phyloP scores from a whole-genome alignment of 2,329 filamentous ascomycete species.

The Pseudocercospora fuligena region DNA sequence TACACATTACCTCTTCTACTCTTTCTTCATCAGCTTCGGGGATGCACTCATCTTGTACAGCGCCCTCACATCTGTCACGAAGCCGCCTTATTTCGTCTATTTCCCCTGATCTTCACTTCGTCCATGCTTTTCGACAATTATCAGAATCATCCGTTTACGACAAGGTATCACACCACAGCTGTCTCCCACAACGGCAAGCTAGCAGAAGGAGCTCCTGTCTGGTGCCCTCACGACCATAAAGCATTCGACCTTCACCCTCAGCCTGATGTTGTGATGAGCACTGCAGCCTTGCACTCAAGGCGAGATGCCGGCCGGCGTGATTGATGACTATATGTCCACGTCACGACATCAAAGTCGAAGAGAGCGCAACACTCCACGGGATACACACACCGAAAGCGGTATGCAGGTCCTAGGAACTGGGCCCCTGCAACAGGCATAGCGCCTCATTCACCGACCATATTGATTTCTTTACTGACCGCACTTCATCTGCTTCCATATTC shows the following conservation, averaged over 20 bases:
- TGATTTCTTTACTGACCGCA: constrained; percentile 11
- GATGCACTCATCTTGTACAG: no score
- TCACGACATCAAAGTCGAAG: not conserved
- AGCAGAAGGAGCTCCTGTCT: not conserved
- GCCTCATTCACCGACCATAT: not conserved
- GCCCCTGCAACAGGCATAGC: not conserved
- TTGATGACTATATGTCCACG: not conserved
- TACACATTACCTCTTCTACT: no score
- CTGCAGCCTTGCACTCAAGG: no score
- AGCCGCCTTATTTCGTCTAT: not conserved
- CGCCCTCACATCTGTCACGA: no score
- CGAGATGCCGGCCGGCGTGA: no score
- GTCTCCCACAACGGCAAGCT: not conserved
- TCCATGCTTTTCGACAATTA: no score
- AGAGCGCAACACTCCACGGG: not conserved
- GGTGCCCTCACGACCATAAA: no score
- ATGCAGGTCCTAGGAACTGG: not conserved
- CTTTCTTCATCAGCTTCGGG: no score
- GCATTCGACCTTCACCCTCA: not conserved
- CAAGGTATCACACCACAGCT: not conserved
- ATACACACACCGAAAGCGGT: constrained; percentile 1
- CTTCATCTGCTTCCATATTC: not conserved
- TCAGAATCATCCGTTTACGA: no score
- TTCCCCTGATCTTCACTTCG: no score
- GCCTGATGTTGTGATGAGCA: not conserved